phyloP scores from a whole-genome alignment of 495 filamentous ascomycete species.

The Podospora australis region DNA sequence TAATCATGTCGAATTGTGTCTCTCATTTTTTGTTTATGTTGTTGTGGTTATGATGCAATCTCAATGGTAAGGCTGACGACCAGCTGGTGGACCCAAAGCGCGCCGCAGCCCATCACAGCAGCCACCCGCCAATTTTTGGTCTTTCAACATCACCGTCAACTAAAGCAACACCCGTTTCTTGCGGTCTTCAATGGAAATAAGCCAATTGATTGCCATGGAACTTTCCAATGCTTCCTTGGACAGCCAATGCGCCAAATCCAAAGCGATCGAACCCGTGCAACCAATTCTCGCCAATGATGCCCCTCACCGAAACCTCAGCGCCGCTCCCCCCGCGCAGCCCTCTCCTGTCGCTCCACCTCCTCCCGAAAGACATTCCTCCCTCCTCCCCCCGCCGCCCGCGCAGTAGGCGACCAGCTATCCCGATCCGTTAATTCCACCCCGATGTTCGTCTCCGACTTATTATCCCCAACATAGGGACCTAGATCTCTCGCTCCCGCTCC shows the following conservation, averaged over 20 bases:
- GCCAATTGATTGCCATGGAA: too few relatives aligned
- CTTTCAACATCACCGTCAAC: too few relatives aligned
- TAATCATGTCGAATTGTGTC: background rate
- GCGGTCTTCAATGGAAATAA: too few relatives aligned
- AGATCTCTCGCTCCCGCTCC: background rate
- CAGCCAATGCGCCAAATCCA: too few relatives aligned
- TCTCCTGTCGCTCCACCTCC: constrained; percentile 28
- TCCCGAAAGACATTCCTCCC: constrained; percentile 30
- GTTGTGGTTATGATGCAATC: too few relatives aligned
- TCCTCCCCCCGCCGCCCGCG: background rate
- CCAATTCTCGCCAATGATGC: background rate
- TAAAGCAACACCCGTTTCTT: too few relatives aligned
- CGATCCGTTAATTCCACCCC: constrained; percentile 28
- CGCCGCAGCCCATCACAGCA: too few relatives aligned
- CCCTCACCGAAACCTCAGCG: too few relatives aligned
- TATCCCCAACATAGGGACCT: background rate
- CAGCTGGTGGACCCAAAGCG: too few relatives aligned
- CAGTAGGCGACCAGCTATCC: constrained; percentile 28
- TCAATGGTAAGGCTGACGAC: too few relatives aligned
- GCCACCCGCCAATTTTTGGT: too few relatives aligned
- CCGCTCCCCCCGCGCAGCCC: background rate
- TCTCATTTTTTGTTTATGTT: background rate
- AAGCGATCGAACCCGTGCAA: background rate
- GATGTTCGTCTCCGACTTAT: constrained; percentile 11
- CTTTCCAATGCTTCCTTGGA: too few relatives aligned